Conservation (phyloP, 2,329 filamentous ascomycete genomes). For the Chalara sp. region DNA sequence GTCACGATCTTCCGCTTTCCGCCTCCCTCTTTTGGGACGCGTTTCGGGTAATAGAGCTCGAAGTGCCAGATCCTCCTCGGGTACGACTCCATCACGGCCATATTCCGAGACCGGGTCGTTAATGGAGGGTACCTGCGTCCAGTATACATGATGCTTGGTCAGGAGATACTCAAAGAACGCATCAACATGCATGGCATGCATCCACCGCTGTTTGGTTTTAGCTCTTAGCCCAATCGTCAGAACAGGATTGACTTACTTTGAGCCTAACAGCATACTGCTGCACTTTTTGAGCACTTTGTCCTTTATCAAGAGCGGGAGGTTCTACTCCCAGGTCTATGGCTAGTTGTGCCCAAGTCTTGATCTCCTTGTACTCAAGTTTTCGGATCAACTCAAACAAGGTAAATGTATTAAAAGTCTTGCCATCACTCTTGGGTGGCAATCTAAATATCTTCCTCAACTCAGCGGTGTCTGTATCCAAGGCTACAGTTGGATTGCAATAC, state of each 20-base stretch:
- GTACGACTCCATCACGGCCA: conserved; percentile 71
- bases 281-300: conserved; percentile 86
- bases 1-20: conserved; percentile 51
- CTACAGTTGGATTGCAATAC: conserved; percentile 81
- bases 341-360: conserved; percentile 89
- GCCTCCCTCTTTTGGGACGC: conserved; percentile 53
- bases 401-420: conserved; percentile 77
- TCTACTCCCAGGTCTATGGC: conserved; percentile 85
- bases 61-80: conserved; percentile 85
- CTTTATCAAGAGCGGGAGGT: conserved; percentile 71
- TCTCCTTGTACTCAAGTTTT: conserved; percentile 71
- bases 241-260: conserved; percentile 53
- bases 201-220: conserved; percentile 63
- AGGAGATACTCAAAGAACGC: conserved; percentile 90
- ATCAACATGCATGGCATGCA: conserved; percentile 93
- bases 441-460: conserved; percentile 71
- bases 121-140: conserved; percentile 63
- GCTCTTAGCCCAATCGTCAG: not conserved
- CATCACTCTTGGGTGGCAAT: conserved; percentile 76
- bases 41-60: conserved; percentile 76
- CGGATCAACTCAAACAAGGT: conserved; percentile 71
- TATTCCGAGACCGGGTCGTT: conserved; percentile 55
- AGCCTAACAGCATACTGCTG: conserved; percentile 90
- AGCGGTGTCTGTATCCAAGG: conserved; percentile 60
- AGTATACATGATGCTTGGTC: conserved; percentile 72